Evolutionary conservation across 495 filamentous ascomycete species (phyloP), one percentile per base, ranked within the genome.

Genomic region (Penicillium silybi): DNA sequence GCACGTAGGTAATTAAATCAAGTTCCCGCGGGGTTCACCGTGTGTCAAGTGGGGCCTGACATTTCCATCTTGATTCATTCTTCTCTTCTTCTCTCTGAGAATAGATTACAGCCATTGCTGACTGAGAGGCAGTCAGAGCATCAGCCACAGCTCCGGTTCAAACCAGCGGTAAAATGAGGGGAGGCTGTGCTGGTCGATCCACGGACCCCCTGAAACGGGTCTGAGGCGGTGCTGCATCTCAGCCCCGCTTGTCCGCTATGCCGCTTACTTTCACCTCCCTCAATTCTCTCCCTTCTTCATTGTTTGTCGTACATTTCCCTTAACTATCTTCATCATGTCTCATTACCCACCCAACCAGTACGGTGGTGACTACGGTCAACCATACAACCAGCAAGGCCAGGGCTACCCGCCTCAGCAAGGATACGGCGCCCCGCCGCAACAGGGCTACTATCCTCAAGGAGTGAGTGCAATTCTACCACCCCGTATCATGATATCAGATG

Each of bases 401-500:
- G 61, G 61, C 34, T 59, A 57, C 42, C 59, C 37, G 54, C 62
- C 27, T 29, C 27, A 29, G 27, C 27, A 29, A 29, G 27, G 10
- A 8, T 9, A 9, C 11, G 29, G 29, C 29, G 29, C 4, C 29
- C 59, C 53, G 7, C 66, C 53, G 4, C 67, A 62, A 35, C 60
- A 66, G 46, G 61, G 62, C 25, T 61, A 69, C 16, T 64, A 67
- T 50, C 61, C 57, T 19, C 54, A 62, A 18, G 48, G 54, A 41
- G 70, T 68, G 52, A 56, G 66, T 38, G 8, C 46, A 37, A 37
- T 20, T 11, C 20, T 10, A 9, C 5, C 5, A 10, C 3, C 22
- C 22, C 19, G 15, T n/a, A 27, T 16, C 7, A 35, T 16, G 3
- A 32, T 32, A 32, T 32, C 20, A 17, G 0, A 6, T 17, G 29